Percentiles rank a stretch among this genome's conserved stretches.
phyloP scores from a whole-genome alignment of 2,329 filamentous ascomycete species.

The Beauveria sp. region DNA sequence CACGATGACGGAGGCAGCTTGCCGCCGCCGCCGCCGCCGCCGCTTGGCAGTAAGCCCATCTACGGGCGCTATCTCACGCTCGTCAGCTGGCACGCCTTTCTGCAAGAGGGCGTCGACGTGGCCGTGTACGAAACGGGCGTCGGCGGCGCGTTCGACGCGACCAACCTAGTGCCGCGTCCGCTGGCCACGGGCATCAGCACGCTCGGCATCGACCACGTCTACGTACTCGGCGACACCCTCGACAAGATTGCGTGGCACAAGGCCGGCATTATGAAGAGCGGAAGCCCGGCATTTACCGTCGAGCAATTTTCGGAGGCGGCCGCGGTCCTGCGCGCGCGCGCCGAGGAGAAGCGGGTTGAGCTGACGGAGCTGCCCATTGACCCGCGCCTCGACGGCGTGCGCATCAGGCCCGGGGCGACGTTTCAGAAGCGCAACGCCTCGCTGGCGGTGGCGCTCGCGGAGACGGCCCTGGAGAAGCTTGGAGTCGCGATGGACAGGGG shows the following conservation, averaged over 20 bases:
- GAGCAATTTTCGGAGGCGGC: conserved; percentile 40
- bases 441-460: conserved; percentile 44
- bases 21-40: conserved; percentile 24
- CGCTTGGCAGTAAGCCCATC: conserved; percentile 38
- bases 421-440: conserved; percentile 55
- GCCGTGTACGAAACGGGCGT: conserved; percentile 61
- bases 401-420: conserved; percentile 41
- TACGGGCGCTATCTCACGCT: conserved; percentile 58
- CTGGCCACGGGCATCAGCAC: conserved; percentile 54
- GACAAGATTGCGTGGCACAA: conserved; percentile 68
- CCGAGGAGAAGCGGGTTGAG: conserved; percentile 42
- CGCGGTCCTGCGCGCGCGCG: conserved; percentile 40
- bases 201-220: conserved; percentile 63
- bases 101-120: conserved; percentile 52
- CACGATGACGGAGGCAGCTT: background rate
- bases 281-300: conserved; percentile 49
- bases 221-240: conserved; percentile 52
- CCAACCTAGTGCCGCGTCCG: conserved; percentile 55
- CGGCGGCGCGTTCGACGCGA: conserved; percentile 61
- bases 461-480: conserved; percentile 39
- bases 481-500: conserved; percentile 23
- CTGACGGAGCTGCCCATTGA: conserved; percentile 41
- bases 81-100: conserved; percentile 59
- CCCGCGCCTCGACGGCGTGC: conserved; percentile 35
- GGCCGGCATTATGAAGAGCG: conserved; percentile 60